Evolutionary conservation across 2,329 filamentous ascomycete genomes (phyloP).

Genomic region (Epichloe elymi): DNA sequence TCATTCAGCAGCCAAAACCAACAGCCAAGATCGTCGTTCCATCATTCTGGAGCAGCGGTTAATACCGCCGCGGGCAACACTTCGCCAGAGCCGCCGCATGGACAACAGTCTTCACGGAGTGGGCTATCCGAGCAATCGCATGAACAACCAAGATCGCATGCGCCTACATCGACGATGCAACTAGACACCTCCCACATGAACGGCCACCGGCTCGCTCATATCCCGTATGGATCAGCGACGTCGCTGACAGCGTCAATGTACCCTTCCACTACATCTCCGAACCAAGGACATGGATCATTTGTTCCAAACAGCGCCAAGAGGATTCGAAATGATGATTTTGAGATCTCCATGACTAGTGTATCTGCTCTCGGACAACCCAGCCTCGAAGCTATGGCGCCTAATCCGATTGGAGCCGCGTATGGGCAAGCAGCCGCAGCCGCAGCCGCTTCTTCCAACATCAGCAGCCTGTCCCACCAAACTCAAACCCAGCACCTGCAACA

Average conservation of each 20-base stretch:
- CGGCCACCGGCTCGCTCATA: slow-evolving; percentile 36
- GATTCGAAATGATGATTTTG: slow-evolving; percentile 44
- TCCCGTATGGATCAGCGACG: slow-evolving; percentile 37
- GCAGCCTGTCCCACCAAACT: slow-evolving; percentile 1
- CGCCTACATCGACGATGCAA: slow-evolving; percentile 33
- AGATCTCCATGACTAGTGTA: slow-evolving; percentile 38
- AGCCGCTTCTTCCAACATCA: slow-evolving; percentile 8
- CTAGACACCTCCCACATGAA: slow-evolving; percentile 43
- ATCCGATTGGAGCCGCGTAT: slow-evolving; percentile 38
- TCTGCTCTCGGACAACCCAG: slow-evolving; percentile 40
- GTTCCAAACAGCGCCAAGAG: slow-evolving; percentile 32
- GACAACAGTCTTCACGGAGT: slow-evolving; percentile 17
- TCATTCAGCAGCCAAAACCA: slow-evolving; percentile 6
- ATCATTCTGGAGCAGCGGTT: slow-evolving; percentile 26
- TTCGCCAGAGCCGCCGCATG: slow-evolving; percentile 25
- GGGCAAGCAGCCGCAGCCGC: slow-evolving; percentile 28
- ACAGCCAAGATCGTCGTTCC: slow-evolving; percentile 31
- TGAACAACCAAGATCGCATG: slow-evolving; percentile 11
- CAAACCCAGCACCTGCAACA: slow-evolving; percentile 39
- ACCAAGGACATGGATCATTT: slow-evolving; percentile 19
- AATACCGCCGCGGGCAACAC: slow-evolving; percentile 32
- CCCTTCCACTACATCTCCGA: slow-evolving; percentile 32
- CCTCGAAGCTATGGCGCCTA: slow-evolving; percentile 41
- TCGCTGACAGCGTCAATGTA: slow-evolving; percentile 40
- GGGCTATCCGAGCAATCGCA: slow-evolving; percentile 27